Percentiles rank a stretch among this genome's conserved stretches.
Conservation (phyloP, 2,329 filamentous ascomycete genomes). For the Colletotrichum sublineola region DNA sequence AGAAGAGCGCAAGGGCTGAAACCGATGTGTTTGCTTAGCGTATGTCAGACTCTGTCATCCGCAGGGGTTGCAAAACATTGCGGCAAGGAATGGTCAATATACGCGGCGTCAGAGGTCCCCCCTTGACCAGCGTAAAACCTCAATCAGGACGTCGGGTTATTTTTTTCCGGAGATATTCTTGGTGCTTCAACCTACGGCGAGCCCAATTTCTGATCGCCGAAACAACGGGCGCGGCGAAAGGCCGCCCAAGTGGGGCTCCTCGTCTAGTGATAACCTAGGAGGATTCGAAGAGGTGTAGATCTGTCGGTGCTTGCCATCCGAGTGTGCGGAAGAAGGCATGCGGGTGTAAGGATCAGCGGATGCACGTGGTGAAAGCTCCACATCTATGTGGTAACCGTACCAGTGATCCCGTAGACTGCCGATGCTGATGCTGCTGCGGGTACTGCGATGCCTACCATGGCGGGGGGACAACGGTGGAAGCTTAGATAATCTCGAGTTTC, state of each 20-base stretch:
- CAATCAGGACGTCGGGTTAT: neutral
- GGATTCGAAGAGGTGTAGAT: constrained; percentile 61
- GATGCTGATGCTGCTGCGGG: constrained; percentile 60
- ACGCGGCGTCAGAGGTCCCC: neutral
- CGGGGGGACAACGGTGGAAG: constrained; percentile 53
- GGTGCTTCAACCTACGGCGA: constrained; percentile 65
- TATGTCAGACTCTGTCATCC: constrained; percentile 9
- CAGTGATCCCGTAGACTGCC: constrained; percentile 58
- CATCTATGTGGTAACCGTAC: constrained; percentile 54
- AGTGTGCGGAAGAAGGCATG: constrained; percentile 41
- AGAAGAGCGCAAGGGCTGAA: constrained; percentile 36
- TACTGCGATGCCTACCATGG: constrained; percentile 58
- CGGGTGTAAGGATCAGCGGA: constrained; percentile 50
- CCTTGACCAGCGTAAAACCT: constrained; percentile 8
- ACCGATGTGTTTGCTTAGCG: constrained; percentile 12
- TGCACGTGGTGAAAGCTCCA: constrained; percentile 52
- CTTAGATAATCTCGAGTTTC: constrained; percentile 68
- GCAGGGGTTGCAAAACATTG: constrained; percentile 4
- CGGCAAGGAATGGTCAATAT: constrained; percentile 12
- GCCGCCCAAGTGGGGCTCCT: constrained; percentile 60
- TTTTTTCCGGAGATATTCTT: neutral
- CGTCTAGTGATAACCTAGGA: constrained; percentile 60
- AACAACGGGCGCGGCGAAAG: constrained; percentile 64
- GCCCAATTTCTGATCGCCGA: constrained; percentile 63
- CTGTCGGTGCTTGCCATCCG: constrained; percentile 51